Evolutionary conservation across 2,329 filamentous ascomycete genomes (phyloP).

Genomic region (Ophiostoma sp.): DNA sequence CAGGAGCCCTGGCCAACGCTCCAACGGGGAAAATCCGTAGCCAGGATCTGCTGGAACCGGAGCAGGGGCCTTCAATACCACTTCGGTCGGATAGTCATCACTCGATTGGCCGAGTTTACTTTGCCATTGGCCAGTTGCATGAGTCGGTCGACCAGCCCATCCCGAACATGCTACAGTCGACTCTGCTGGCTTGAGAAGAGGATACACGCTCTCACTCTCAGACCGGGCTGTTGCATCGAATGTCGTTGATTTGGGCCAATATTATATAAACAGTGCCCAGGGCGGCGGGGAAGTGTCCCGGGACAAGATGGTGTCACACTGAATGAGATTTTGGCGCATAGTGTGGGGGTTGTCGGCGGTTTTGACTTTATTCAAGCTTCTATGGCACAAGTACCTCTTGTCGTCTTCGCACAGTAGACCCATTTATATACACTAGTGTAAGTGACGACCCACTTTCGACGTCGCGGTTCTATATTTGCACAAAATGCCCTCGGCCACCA

Average conservation of each 20-base stretch:
- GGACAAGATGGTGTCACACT: not conserved
- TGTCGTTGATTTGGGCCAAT: not conserved
- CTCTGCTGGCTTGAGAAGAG: too few relatives aligned
- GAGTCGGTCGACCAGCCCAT: not conserved
- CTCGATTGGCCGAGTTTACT: not conserved
- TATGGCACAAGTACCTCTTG: not conserved
- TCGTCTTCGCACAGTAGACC: not conserved
- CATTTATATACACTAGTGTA: not conserved
- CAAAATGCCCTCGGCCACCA: not conserved
- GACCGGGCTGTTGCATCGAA: not conserved
- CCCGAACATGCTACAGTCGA: not conserved
- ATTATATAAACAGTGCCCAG: not conserved
- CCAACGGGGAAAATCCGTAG: not conserved
- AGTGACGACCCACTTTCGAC: not conserved
- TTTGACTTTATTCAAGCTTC: not conserved
- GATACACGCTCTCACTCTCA: not conserved
- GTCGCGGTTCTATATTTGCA: slow-evolving; percentile 10
- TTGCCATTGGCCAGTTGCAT: not conserved
- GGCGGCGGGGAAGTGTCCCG: not conserved
- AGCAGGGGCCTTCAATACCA: not conserved
- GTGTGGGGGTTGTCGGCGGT: not conserved
- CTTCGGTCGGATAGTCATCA: not conserved
- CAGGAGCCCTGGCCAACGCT: not conserved
- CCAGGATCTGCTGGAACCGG: not conserved
- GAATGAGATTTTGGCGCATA: not conserved